Evolutionary conservation across 2,329 filamentous ascomycete genomes (phyloP).

Genomic region (Incumbomyces lentus): DNA sequence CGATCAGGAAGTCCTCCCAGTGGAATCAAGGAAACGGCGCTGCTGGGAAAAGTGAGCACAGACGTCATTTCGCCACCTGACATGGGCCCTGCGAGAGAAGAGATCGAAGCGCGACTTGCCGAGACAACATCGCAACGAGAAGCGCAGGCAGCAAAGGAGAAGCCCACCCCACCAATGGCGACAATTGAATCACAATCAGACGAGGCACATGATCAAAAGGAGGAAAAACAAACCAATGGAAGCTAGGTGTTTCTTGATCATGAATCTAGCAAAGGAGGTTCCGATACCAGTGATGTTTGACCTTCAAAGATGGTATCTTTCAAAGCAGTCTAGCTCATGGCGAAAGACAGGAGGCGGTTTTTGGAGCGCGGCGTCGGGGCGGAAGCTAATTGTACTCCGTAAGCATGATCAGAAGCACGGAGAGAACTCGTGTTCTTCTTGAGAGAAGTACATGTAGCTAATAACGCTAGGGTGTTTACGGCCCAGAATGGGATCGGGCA

Average conservation of each 20-base stretch:
- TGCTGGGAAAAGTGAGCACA: slow-evolving; percentile 14
- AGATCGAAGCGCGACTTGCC: background rate
- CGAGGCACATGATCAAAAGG: background rate
- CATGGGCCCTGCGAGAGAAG: background rate
- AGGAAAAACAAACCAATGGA: background rate
- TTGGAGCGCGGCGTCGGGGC: no score
- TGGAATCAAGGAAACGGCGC: slow-evolving; percentile 15
- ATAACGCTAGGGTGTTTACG: no score
- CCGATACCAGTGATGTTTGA: no score
- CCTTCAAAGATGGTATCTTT: no score
- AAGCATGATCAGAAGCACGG: no score
- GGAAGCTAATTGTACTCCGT: no score
- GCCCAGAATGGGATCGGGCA: no score
- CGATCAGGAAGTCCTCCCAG: slow-evolving; percentile 10
- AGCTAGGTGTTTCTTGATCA: background rate
- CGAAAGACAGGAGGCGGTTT: no score
- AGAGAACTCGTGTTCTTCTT: no score
- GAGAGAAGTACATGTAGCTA: no score
- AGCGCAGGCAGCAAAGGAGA: background rate
- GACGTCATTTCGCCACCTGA: slow-evolving; percentile 10
- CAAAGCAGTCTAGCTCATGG: no score
- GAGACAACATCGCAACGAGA: background rate
- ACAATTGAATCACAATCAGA: background rate
- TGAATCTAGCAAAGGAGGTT: no score
- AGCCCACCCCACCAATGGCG: background rate